Evolutionary conservation across 2,329 filamentous ascomycete species (phyloP), one percentile per base, ranked within the genome.

Genomic region (Rosellinia necatrix): DNA sequence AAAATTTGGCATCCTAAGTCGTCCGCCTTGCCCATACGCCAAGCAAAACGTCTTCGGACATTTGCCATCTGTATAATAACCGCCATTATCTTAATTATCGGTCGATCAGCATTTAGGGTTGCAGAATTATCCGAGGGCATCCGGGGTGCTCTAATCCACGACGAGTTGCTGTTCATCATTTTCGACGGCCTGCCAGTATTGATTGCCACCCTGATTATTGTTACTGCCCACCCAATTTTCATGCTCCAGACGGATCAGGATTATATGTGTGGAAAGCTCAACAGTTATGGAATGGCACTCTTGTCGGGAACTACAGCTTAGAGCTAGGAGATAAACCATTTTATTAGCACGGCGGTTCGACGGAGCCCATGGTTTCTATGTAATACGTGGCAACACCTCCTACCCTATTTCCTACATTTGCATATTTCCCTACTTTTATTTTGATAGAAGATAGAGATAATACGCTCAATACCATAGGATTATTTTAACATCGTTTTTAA

Each of bases 81-180:
- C 43, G 43, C 54, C 3, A 49, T 58, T 9, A 13, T 49, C 42
- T 37, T 53, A 9, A 40, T 53, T 38, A 43, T 58, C 43, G 49
- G 27, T 13, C 49, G 49, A 29, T 58, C 54, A 21, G 43, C 30
- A 15, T 53, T 43, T 13, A 30, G 54, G 19, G 46, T 44, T 6
- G 49, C 32, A 6, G 54, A 58, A 21, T 44, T 58, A 25, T 48
- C 49, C 8, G n/a, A 46, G 37, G 54, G 54, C 21, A 32, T 53
- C 8, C 24, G 17, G 21, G 37, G 42, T 3, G 6, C 15, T 15
- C 15, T 58, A 10, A 40, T 34, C 12, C 49, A 49, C 34, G 35
- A 53, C 34, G 49, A 53, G 29, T 19, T 51, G 24, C 42, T 53
- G 12, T 53, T 58, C 29, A 43, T 53, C 22, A 49, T 53, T 17